Conservation (phyloP, 2,329 filamentous ascomycete genomes). For the Aplosporella prunicola region DNA sequence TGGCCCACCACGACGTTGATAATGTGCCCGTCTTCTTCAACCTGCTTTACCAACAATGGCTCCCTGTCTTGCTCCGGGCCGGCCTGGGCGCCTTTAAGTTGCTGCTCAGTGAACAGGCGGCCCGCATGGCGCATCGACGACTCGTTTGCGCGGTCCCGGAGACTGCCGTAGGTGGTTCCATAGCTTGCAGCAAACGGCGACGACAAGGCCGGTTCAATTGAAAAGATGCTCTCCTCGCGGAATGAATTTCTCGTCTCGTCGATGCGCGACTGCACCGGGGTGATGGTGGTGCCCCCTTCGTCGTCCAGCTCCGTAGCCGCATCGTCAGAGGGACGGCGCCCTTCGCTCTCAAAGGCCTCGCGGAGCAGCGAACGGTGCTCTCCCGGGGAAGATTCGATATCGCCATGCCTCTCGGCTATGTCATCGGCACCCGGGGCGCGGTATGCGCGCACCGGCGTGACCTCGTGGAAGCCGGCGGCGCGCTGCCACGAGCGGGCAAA, state of each 20-base stretch:
- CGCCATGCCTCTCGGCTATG: conserved; percentile 34
- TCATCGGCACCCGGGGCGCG: conserved; percentile 43
- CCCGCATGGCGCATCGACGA: conserved; percentile 48
- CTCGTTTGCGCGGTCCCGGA: conserved; percentile 48
- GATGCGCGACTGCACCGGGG: conserved; percentile 1
- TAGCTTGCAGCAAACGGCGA: conserved; percentile 66
- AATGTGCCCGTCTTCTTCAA: conserved; percentile 75
- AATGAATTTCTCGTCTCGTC: conserved; percentile 13
- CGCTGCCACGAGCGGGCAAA: conserved; percentile 90
- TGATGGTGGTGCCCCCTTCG: not conserved
- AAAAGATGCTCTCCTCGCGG: conserved; percentile 36
- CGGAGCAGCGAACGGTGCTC: conserved; percentile 35
- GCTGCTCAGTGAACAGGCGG: conserved; percentile 39
- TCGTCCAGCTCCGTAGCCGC: conserved; percentile 21
- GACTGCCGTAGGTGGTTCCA: conserved; percentile 45
- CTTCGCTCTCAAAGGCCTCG: conserved; percentile 28
- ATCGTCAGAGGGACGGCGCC: conserved; percentile 28
- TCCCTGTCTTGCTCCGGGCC: conserved; percentile 44
- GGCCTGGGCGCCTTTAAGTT: conserved; percentile 31
- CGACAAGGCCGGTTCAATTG: conserved; percentile 47
- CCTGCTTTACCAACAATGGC: conserved; percentile 76
- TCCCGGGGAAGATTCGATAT: conserved; percentile 25
- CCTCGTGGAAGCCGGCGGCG: conserved; percentile 78
- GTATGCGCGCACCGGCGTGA: conserved; percentile 73
- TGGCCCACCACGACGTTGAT: conserved; percentile 80